These are phyloP conservation scores for Teratosphaeria pseudoeucalypti DNA, from an alignment of 2,329 filamentous ascomycete species.

Conservation along the genomic window DNA sequence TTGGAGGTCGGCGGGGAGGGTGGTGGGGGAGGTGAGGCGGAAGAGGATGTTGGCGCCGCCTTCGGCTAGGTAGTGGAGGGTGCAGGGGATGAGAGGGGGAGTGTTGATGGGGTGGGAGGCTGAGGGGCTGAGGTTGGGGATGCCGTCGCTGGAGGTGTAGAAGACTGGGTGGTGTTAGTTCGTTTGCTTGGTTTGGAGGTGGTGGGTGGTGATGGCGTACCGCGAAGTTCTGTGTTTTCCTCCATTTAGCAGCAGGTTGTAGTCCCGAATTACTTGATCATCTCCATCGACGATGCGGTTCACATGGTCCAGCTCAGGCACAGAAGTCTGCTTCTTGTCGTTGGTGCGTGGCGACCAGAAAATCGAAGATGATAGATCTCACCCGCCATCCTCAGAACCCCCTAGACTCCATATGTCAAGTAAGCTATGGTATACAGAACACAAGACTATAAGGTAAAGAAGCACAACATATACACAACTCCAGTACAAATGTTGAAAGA, in stretches of 20 bases:
- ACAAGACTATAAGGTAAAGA: background rate
- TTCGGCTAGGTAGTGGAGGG: conserved; percentile 26
- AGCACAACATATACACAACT: background rate
- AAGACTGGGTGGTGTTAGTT: background rate
- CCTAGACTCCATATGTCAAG: too few species aligned
- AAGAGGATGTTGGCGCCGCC: conserved; percentile 29
- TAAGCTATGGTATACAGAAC: too few species aligned
- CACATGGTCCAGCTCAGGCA: background rate
- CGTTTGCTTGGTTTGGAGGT: background rate
- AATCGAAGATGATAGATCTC: too few species aligned
- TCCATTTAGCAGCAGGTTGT: background rate
- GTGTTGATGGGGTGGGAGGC: conserved; percentile 3
- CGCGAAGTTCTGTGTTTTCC: background rate
- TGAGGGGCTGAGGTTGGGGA: conserved; percentile 6
- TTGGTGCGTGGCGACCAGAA: too few species aligned
- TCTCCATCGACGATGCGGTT: background rate
- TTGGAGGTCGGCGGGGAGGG: conserved; percentile 7
- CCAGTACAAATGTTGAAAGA: background rate
- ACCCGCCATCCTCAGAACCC: too few species aligned
- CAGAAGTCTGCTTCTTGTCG: background rate
- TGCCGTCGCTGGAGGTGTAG: background rate
- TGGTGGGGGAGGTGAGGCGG: conserved; percentile 9
- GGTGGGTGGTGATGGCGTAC: background rate
- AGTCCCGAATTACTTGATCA: background rate
- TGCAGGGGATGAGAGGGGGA: conserved; percentile 1